A percentile compares a stretch with the other conserved stretches of the same genome.
phyloP scores from a whole-genome alignment of 176 grass and related monocot genomes.

The Bromus sterilis region DNA sequence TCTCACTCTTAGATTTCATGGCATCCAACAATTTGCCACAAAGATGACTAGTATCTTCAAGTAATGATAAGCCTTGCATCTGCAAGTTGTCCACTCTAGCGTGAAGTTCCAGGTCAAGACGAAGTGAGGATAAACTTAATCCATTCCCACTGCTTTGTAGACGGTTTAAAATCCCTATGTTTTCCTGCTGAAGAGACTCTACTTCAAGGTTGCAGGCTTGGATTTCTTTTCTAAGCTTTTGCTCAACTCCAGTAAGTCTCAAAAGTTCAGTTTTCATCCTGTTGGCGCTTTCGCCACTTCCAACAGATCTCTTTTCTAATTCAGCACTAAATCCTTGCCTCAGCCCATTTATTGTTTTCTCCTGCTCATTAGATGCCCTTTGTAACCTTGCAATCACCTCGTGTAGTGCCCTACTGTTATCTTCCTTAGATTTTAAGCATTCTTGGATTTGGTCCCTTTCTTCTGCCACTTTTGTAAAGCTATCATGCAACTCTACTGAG shows the following conservation, averaged over 20 bases:
- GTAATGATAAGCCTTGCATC: conserved; percentile 43
- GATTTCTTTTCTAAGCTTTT: conserved; percentile 55
- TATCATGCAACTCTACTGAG: conserved; percentile 32
- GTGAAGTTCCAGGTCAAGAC: conserved; percentile 48
- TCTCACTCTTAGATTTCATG: conserved; percentile 45
- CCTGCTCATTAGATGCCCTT: conserved; percentile 55
- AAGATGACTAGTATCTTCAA: conserved; percentile 32
- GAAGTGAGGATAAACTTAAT: conserved; percentile 21
- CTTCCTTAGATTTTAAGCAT: conserved; percentile 52
- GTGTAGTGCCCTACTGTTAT: conserved; percentile 37
- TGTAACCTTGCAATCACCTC: conserved; percentile 54
- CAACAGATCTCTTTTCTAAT: conserved; percentile 29
- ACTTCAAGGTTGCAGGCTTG: conserved; percentile 38
- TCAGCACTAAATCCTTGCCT: conserved; percentile 38
- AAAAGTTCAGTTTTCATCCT: conserved; percentile 58
- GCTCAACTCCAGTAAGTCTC: conserved; percentile 59
- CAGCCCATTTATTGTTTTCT: conserved; percentile 57
- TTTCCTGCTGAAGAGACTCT: conserved; percentile 58
- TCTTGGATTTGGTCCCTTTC: conserved; percentile 34
- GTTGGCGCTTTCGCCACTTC: conserved; percentile 20
- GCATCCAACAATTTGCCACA: conserved; percentile 46
- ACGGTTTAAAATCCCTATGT: conserved; percentile 32
- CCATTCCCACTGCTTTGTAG: conserved; percentile 26
- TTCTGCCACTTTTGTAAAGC: conserved; percentile 7
- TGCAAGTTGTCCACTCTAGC: conserved; percentile 50